A percentile compares a stretch with the other conserved stretches of the same genome.
These are phyloP conservation scores for Sordariomycetes sp. DNA, from an alignment of 2,329 filamentous ascomycete species.

Conservation along the genomic window DNA sequence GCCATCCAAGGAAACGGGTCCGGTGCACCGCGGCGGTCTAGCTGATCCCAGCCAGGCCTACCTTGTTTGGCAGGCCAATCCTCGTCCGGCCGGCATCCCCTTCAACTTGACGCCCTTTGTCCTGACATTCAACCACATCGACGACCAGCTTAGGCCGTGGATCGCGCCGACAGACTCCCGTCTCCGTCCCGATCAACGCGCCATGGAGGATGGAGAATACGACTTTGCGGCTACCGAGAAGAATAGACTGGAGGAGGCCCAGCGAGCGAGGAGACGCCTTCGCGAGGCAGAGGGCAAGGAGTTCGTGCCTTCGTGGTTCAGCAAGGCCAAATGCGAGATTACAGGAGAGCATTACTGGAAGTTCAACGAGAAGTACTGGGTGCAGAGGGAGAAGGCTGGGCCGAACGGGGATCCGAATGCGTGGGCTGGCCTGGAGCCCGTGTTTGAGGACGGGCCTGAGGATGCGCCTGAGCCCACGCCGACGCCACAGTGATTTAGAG, in stretches of 20 bases:
- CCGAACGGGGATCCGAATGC: conserved; percentile 42
- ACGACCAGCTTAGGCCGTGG: conserved; percentile 67
- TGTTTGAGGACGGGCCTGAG: conserved; percentile 41
- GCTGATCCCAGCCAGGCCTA: conserved; percentile 68
- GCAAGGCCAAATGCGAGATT: conserved; percentile 58
- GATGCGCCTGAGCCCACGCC: too few species aligned
- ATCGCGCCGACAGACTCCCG: conserved; percentile 89
- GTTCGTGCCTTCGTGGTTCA: conserved; percentile 81
- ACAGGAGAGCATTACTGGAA: conserved; percentile 89
- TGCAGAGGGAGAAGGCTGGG: conserved; percentile 56
- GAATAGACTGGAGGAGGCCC: conserved; percentile 86
- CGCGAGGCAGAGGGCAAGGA: conserved; percentile 73
- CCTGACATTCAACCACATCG: conserved; percentile 84
- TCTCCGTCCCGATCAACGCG: conserved; percentile 86
- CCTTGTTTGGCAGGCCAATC: conserved; percentile 85
- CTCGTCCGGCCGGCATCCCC: conserved; percentile 72
- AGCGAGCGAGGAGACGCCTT: conserved; percentile 64
- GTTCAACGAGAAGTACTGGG: conserved; percentile 86
- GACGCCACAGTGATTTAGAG: too few species aligned
- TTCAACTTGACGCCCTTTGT: conserved; percentile 98
- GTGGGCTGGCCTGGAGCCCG: conserved; percentile 69
- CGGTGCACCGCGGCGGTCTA: conserved; percentile 39
- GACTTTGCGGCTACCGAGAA: conserved; percentile 90
- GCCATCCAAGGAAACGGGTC: conserved; percentile 30
- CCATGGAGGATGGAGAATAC: conserved; percentile 98